Conservation (phyloP, 306 rosid species). For the Castanea crenata region DNA sequence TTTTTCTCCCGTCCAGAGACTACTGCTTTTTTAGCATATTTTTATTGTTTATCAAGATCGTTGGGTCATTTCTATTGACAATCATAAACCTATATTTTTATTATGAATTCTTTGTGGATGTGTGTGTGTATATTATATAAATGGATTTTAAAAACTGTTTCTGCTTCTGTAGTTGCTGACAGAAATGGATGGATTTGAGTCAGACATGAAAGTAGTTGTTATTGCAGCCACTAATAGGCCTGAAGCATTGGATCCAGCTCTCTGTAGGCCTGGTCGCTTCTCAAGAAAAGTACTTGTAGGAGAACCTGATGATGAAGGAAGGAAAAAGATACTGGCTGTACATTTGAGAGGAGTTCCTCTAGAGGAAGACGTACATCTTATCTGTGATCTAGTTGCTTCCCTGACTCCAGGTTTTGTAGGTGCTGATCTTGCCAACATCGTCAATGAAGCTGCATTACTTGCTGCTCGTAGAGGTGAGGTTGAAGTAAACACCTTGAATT, state of each 20-base stretch:
- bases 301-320: constrained; percentile 91
- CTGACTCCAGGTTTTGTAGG: constrained; percentile 88
- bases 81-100: neutral
- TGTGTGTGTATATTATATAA: too few species aligned
- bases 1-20: neutral
- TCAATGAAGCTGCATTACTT: constrained; percentile 90
- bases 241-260: constrained; percentile 90
- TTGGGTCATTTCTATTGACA: constrained; percentile 7
- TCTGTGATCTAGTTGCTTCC: constrained; percentile 77
- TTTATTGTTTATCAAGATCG: neutral
- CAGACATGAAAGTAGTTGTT: constrained; percentile 80
- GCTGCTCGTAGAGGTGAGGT: constrained; percentile 91
- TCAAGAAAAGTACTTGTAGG: constrained; percentile 90
- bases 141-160: constrained; percentile 13
- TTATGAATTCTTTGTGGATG: neutral
- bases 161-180: constrained; percentile 66
- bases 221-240: constrained; percentile 97
- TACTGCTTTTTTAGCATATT: neutral
- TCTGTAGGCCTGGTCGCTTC: constrained; percentile 97
- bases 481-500: neutral
- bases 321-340: constrained; percentile 87
- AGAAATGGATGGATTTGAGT: constrained; percentile 99
- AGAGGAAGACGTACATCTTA: constrained; percentile 66
- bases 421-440: constrained; percentile 90
- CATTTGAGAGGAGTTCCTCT: constrained; percentile 91